Evolutionary conservation across 2,329 filamentous ascomycete genomes (phyloP), one percentile per base, ranked within the genome.

Genomic region (Epichloe glyceriae): DNA sequence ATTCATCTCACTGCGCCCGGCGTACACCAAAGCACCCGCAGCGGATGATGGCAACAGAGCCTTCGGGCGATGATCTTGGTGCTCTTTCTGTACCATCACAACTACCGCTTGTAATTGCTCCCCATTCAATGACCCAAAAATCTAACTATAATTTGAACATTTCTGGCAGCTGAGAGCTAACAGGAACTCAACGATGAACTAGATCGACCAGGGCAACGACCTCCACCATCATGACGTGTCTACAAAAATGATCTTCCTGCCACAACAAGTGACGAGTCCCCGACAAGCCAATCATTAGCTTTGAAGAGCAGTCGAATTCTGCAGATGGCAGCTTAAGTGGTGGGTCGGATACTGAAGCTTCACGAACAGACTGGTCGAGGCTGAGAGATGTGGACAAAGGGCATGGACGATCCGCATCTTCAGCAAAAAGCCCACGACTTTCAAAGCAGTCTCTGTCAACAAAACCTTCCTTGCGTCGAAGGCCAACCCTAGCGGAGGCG

Each of bases 381-480:
- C 66, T 67, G 54, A 76, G 77, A 54, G 75, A 78, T 62, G 78
- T 73, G 52, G 74, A 77, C 51, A 80, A 76, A 59, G 73, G 74
- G 46, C 79, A 87, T 63, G 69, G 70, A 54, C 80, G 79, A 52
- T 72, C 72, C 8, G 71, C 73, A 56, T 75, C 83, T 54, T 61
- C 82, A 3, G 72, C 82, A 55, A 89, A 86, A 91, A 88, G 67
- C 82, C 83, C 19, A 71, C 82, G 17, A 83, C 82, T 12, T 93
- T 94, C 74, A 94, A 93, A 67, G 80, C 87, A 17, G 85, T 93
- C 46, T 90, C 86, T 5, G 85, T 91, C 57, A 91, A 90, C 57
- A 89, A 86, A 67, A 88, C 80, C 42, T 94, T 91, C 62, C 74
- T 93, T 37, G 80, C 79, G n/a, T 79, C 85, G 53, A 91, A 91